These are phyloP conservation scores for Ceratocystis cacaofunesta DNA, from an alignment of 2,329 filamentous ascomycete species.

Conservation along the genomic window DNA sequence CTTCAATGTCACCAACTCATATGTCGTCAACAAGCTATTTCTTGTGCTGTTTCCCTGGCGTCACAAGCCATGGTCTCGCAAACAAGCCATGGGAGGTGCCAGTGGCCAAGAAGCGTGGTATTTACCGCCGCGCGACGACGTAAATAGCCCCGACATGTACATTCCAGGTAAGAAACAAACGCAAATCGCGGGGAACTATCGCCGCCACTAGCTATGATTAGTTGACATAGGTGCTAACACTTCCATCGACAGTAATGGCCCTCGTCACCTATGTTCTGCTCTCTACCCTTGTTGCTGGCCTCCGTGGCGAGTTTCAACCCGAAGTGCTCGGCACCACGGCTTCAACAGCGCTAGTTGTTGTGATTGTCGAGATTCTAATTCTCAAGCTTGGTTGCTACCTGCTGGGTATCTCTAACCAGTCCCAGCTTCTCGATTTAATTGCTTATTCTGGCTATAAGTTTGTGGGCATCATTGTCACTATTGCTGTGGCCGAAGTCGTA, in stretches of 20 bases:
- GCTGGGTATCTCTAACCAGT: constrained; percentile 83
- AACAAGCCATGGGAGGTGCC: constrained; percentile 53
- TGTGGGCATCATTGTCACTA: constrained; percentile 83
- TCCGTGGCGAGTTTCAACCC: constrained; percentile 83
- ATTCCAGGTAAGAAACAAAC: constrained; percentile 46
- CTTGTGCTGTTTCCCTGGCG: constrained; percentile 95
- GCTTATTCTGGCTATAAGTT: constrained; percentile 99
- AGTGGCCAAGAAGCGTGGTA: constrained; percentile 62
- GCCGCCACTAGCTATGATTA: neutral
- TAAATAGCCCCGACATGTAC: constrained; percentile 99
- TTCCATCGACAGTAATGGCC: constrained; percentile 56
- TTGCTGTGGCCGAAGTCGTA: constrained; percentile 62
- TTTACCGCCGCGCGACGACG: constrained; percentile 80
- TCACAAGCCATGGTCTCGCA: constrained; percentile 92
- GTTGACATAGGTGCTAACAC: neutral
- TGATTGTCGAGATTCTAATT: constrained; percentile 75
- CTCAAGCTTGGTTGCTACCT: constrained; percentile 89
- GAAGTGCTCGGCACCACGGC: constrained; percentile 85
- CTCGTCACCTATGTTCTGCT: constrained; percentile 94
- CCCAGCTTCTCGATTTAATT: constrained; percentile 81
- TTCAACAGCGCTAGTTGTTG: constrained; percentile 66
- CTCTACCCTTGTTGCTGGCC: constrained; percentile 75
- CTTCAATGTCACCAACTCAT: constrained; percentile 97
- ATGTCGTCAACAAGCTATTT: constrained; percentile 84
- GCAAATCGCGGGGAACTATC: neutral